phyloP scores from a whole-genome alignment of 352 stramenopile genomes.

The Pythium pyrilobum region DNA sequence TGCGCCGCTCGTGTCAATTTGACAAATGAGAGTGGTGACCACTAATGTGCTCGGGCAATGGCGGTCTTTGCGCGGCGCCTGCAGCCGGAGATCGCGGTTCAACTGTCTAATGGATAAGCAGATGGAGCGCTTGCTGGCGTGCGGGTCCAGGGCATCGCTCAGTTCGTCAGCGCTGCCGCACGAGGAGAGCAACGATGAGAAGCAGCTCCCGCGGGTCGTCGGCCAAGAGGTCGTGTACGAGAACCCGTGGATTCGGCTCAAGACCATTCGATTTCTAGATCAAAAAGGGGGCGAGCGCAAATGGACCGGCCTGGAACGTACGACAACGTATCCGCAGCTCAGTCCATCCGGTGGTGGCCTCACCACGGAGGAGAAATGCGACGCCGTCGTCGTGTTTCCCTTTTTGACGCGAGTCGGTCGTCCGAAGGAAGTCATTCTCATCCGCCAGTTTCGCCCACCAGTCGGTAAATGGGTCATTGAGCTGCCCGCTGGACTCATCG shows the following conservation, averaged over 20 bases:
- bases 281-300: constrained; percentile 35
- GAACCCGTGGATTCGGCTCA: constrained; percentile 59
- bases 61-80: no score
- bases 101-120: no score
- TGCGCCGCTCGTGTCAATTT: no score
- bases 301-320: constrained; percentile 64
- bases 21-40: no score
- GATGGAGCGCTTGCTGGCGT: no score
- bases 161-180: neutral
- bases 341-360: neutral
- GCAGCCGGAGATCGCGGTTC: no score
- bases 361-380: constrained; percentile 24
- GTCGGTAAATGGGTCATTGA: constrained; percentile 85
- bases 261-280: constrained; percentile 64
- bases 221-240: constrained; percentile 54
- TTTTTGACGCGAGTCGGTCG: constrained; percentile 38
- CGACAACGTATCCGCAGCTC: constrained; percentile 48
- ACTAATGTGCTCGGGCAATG: no score
- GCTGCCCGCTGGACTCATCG: constrained; percentile 90
- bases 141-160: neutral
- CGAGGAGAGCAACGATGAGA: neutral
- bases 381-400: constrained; percentile 73
- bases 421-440: constrained; percentile 56
- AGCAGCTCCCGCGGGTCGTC: constrained; percentile 35
- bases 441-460: constrained; percentile 89